These are phyloP conservation scores for Aphanocladium album DNA, from an alignment of 2,329 filamentous ascomycete species.

Conservation along the genomic window DNA sequence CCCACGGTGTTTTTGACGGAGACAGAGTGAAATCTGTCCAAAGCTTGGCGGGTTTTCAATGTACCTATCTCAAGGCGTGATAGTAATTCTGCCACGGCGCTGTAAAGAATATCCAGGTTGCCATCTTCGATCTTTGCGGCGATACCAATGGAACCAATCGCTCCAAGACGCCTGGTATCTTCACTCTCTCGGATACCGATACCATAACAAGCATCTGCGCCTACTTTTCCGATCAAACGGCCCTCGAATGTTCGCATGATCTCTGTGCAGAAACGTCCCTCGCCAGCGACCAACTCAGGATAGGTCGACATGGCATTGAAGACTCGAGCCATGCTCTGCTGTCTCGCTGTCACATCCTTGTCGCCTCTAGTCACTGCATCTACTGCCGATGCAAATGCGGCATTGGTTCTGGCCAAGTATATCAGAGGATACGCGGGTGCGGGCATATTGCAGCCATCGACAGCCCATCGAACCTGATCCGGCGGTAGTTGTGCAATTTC, in stretches of 20 bases:
- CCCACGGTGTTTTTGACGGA: constrained; percentile 33
- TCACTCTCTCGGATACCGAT: constrained; percentile 36
- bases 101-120: constrained; percentile 37
- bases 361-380: constrained; percentile 11
- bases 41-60: constrained; percentile 21
- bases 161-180: constrained; percentile 31
- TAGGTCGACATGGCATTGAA: constrained; percentile 38
- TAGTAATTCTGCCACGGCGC: constrained; percentile 38
- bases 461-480: constrained; percentile 33
- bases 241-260: constrained; percentile 37
- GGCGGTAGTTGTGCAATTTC: constrained; percentile 27
- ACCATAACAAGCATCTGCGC: constrained; percentile 45
- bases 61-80: constrained; percentile 36
- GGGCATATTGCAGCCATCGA: constrained; percentile 44
- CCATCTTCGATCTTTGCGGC: constrained; percentile 47
- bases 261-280: constrained; percentile 41
- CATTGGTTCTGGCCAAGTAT: constrained; percentile 31
- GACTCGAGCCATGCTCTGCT: constrained; percentile 26
- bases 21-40: constrained; percentile 30
- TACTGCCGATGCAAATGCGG: constrained; percentile 31
- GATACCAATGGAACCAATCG: constrained; percentile 35
- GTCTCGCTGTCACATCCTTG: not conserved
- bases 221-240: constrained; percentile 40
- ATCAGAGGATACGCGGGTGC: constrained; percentile 38
- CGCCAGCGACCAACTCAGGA: constrained; percentile 40